phyloP scores from a whole-genome alignment of 2,329 filamentous ascomycete species.

The Pseudogymnoascus sp. region DNA sequence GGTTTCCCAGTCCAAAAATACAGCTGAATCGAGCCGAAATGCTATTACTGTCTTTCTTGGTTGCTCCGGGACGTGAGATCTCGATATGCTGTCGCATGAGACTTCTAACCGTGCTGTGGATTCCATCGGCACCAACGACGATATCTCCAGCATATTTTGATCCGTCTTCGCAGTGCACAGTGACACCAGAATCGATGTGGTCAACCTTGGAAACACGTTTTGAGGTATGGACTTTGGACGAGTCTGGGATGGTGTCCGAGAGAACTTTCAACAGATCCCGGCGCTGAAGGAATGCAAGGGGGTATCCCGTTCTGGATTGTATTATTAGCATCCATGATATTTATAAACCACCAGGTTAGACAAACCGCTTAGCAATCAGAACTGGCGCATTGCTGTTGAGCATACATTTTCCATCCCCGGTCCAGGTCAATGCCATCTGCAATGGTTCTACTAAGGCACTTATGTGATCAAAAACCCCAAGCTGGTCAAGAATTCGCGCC shows the following conservation, averaged over 20 bases:
- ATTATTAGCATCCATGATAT: neutral
- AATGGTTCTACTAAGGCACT: conserved; percentile 6
- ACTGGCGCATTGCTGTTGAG: conserved; percentile 17
- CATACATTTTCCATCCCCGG: conserved; percentile 15
- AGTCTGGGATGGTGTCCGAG: conserved; percentile 16
- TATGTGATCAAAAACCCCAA: conserved; percentile 33
- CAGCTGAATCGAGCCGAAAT: conserved; percentile 21
- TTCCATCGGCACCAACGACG: conserved; percentile 24
- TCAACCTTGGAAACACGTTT: conserved; percentile 16
- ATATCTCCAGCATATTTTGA: conserved; percentile 17
- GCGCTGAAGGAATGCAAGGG: conserved; percentile 8
- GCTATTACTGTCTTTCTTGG: conserved; percentile 13
- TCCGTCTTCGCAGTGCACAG: conserved; percentile 20
- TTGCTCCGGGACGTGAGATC: neutral
- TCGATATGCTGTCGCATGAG: neutral
- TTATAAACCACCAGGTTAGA: neutral
- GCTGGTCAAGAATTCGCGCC: conserved; percentile 42
- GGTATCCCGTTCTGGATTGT: conserved; percentile 18
- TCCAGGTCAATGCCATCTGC: conserved; percentile 8
- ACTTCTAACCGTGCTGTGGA: conserved; percentile 17
- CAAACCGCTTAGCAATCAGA: conserved; percentile 13
- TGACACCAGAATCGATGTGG: conserved; percentile 9
- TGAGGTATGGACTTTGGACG: conserved; percentile 17
- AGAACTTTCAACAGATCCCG: conserved; percentile 9
- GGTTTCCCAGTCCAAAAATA: conserved; percentile 19